These are phyloP conservation scores for Lichtheimia corymbifera DNA, from an alignment of 371 early-diverging fungal genomes.

Conservation along the genomic window DNA sequence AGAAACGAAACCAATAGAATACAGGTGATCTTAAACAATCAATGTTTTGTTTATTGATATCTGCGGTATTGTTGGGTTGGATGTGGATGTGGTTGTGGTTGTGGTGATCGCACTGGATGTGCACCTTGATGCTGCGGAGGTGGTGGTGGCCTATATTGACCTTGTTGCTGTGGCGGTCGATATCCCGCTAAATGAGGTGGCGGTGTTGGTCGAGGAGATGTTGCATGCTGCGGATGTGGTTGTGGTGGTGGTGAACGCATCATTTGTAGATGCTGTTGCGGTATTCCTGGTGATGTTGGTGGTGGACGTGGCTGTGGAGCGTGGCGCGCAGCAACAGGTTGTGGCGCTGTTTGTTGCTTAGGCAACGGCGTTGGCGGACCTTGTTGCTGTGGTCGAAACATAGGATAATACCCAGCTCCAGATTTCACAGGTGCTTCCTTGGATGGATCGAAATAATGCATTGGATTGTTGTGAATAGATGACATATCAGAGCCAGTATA, in stretches of 20 bases:
- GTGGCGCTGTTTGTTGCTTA: conserved; percentile 3
- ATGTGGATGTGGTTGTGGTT: background rate
- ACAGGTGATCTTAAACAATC: too few species aligned
- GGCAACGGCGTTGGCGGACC: conserved; percentile 10
- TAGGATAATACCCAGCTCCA: conserved; percentile 26
- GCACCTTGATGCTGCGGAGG: conserved; percentile 6
- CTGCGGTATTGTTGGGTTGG: background rate
- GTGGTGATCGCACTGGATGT: background rate
- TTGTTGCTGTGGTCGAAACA: conserved; percentile 21
- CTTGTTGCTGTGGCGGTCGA: background rate
- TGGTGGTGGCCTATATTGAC: conserved; percentile 1
- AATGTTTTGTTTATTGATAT: too few species aligned
- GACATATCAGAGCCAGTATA: conserved; percentile 17
- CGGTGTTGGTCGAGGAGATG: conserved; percentile 4
- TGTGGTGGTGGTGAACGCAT: background rate
- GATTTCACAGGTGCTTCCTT: conserved; percentile 34
- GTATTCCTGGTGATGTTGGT: background rate
- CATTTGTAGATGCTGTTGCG: background rate
- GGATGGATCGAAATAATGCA: conserved; percentile 36
- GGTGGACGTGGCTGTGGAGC: background rate
- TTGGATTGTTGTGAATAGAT: conserved; percentile 14
- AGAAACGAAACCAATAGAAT: too few species aligned
- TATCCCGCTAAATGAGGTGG: background rate
- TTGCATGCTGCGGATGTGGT: background rate
- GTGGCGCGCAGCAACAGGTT: background rate